These are phyloP conservation scores for Colletotrichum musicola DNA, from an alignment of 2,329 filamentous ascomycete genomes.

Conservation along the genomic window DNA sequence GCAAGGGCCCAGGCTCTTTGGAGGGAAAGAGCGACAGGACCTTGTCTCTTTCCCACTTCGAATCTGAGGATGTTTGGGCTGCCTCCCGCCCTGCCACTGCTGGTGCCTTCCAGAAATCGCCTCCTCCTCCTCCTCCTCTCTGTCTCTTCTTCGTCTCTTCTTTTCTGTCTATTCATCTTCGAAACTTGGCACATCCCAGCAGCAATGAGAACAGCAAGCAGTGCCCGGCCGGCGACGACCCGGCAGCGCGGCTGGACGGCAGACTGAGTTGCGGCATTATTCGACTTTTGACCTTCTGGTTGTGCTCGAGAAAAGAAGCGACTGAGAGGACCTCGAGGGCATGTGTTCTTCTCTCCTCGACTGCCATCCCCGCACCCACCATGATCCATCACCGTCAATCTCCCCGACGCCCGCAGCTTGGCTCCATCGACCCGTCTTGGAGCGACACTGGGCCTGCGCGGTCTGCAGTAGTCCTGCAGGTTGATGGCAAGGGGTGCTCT, in stretches of 20 bases:
- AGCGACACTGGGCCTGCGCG: neutral
- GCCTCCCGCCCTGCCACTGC: neutral
- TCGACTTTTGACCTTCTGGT: neutral
- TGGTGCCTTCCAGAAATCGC: neutral
- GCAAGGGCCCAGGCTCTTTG: neutral
- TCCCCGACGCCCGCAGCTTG: slow-evolving; percentile 33
- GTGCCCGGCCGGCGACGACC: slow-evolving; percentile 7
- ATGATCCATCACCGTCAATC: slow-evolving; percentile 14
- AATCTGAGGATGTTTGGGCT: slow-evolving; percentile 1
- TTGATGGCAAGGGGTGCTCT: neutral
- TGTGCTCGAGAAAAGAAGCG: neutral
- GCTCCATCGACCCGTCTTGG: slow-evolving; percentile 1
- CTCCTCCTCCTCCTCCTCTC: no score
- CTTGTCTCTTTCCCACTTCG: neutral
- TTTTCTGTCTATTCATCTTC: neutral
- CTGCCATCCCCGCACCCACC: neutral
- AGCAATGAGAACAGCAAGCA: neutral
- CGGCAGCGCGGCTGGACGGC: neutral
- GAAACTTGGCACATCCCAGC: neutral
- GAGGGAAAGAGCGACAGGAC: neutral
- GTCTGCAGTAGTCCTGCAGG: neutral
- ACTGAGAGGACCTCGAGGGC: neutral
- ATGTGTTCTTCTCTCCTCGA: neutral
- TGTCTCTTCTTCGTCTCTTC: slow-evolving; percentile 4
- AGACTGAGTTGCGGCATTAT: slow-evolving; percentile 32